Conservation (phyloP, 352 stramenopile species). For the Phytopythium chamaehyphon region DNA sequence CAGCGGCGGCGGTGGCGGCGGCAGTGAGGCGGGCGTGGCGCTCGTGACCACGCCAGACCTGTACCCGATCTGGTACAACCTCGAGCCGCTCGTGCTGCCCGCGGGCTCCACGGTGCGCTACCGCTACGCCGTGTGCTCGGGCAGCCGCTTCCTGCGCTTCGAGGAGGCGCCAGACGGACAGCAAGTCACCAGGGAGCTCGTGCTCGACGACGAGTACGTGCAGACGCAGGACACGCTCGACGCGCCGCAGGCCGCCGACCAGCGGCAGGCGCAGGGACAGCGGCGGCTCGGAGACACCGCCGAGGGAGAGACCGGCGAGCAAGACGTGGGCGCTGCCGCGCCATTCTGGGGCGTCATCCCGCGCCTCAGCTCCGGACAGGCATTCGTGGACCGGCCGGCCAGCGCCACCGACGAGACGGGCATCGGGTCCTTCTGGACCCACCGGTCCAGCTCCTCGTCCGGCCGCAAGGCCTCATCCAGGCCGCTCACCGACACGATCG, state of each 20-base stretch:
- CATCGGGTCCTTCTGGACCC: constrained; percentile 12
- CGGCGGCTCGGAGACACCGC: too few relatives aligned
- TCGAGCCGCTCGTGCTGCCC: constrained; percentile 70
- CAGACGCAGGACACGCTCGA: constrained; percentile 80
- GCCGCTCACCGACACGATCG: constrained; percentile 45
- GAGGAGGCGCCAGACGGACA: constrained; percentile 37
- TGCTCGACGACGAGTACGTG: constrained; percentile 49
- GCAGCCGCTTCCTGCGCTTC: constrained; percentile 73
- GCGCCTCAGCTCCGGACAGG: constrained; percentile 77
- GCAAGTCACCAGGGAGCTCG: constrained; percentile 43
- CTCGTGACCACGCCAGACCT: constrained; percentile 85
- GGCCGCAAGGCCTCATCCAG: constrained; percentile 14
- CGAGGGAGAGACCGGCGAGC: too few relatives aligned
- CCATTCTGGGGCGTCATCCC: constrained; percentile 60
- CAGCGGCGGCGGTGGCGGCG: constrained; percentile 8
- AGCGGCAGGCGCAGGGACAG: neutral
- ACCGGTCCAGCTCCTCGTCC: constrained; percentile 13
- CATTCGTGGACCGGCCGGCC: constrained; percentile 74
- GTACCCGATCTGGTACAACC: constrained; percentile 89
- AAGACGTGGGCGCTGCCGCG: too few relatives aligned
- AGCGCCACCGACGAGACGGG: constrained; percentile 35
- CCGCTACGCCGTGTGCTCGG: constrained; percentile 82
- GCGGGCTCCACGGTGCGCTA: constrained; percentile 68
- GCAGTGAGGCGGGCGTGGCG: constrained; percentile 51
- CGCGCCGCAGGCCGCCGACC: constrained; percentile 11